Evolutionary conservation across 2,329 filamentous ascomycete species (phyloP).

Genomic region (Penicillium paneum): DNA sequence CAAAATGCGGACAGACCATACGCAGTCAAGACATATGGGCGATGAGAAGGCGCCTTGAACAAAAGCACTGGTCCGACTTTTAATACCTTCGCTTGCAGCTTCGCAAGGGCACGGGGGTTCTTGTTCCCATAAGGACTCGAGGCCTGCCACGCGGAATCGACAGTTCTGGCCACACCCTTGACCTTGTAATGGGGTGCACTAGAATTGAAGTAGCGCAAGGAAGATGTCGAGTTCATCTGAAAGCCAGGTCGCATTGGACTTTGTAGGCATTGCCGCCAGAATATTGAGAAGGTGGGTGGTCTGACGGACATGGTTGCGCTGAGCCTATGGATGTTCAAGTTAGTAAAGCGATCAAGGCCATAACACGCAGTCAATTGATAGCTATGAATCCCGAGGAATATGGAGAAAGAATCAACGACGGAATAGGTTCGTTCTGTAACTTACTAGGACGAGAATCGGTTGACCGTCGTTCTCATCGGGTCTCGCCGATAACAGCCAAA

Average conservation of each 20-base stretch:
- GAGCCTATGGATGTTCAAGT: conserved; percentile 12
- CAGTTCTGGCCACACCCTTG: conserved; percentile 9
- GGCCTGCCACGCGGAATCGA: conserved; percentile 11
- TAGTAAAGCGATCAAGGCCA: conserved; percentile 6
- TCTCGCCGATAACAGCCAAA: conserved; percentile 20
- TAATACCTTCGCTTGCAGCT: conserved; percentile 51
- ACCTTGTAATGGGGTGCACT: conserved; percentile 26
- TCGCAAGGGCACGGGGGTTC: conserved; percentile 22
- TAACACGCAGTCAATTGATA: background rate
- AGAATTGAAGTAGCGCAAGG: conserved; percentile 33
- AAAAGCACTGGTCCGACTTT: conserved; percentile 51
- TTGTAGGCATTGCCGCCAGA: conserved; percentile 26
- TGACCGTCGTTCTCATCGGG: conserved; percentile 25
- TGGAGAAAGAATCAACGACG: background rate
- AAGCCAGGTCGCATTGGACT: conserved; percentile 14
- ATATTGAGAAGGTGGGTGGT: conserved; percentile 27
- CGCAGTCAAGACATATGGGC: conserved; percentile 59
- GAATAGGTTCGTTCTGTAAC: conserved; percentile 2
- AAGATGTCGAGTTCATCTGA: conserved; percentile 12
- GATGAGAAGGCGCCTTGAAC: conserved; percentile 64
- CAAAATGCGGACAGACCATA: conserved; percentile 56
- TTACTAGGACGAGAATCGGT: conserved; percentile 16
- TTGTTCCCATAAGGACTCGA: conserved; percentile 11
- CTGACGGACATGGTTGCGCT: conserved; percentile 31
- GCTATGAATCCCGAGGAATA: background rate